Evolutionary conservation across 2,329 filamentous ascomycete genomes (phyloP).

Genomic region (Hypoxylon sp.): DNA sequence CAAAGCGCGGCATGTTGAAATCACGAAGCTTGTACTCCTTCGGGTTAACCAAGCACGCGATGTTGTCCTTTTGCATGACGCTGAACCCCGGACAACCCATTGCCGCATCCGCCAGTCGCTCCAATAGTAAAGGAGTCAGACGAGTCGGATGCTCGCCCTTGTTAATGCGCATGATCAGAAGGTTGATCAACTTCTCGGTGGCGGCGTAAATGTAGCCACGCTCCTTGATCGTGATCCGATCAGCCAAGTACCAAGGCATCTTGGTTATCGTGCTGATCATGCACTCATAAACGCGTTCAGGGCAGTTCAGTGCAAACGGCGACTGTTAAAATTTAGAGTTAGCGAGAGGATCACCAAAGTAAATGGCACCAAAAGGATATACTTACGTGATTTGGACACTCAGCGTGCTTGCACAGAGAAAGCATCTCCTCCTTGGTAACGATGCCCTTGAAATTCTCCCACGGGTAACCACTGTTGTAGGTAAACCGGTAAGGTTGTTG

Average conservation of each 20-base stretch:
- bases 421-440: constrained; percentile 73
- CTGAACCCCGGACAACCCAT: constrained; percentile 74
- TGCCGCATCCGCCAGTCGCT: constrained; percentile 66
- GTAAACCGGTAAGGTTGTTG: constrained; percentile 58
- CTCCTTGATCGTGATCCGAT: constrained; percentile 70
- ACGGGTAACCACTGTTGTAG: constrained; percentile 57
- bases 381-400: constrained; percentile 73
- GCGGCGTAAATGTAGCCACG: constrained; percentile 68
- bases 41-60: constrained; percentile 62
- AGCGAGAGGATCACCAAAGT: constrained; percentile 34
- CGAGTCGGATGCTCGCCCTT: constrained; percentile 59
- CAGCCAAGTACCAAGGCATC: constrained; percentile 73
- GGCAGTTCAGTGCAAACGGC: constrained; percentile 71
- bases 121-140: constrained; percentile 67
- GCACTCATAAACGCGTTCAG: constrained; percentile 75
- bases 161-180: constrained; percentile 54
- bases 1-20: constrained; percentile 64
- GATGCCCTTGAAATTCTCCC: constrained; percentile 72
- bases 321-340: constrained; percentile 59
- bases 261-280: constrained; percentile 75
- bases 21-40: constrained; percentile 54
- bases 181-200: constrained; percentile 63
- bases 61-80: constrained; percentile 71
- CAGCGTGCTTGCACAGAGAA: constrained; percentile 75
- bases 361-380: background rate